Base-by-base conservation (phyloP, 306 rosid species). In the Dalbergia cultrata region DNA sequence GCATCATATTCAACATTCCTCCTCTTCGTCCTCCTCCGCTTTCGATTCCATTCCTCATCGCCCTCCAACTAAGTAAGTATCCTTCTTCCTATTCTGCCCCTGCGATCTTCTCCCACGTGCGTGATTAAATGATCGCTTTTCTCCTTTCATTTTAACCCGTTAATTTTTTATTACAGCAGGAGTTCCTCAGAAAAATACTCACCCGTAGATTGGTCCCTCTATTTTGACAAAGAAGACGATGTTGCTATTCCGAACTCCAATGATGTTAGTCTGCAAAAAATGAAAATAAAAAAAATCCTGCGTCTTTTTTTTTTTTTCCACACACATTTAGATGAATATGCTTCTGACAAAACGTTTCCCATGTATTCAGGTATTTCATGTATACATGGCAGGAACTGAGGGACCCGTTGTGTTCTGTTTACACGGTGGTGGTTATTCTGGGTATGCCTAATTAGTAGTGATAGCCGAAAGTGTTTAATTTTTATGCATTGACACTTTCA, bases 341-440 rank as follows among this genome's bases (percentile, higher is more conserved):
- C 54, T 78, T 76, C 68, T 53, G 34, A 73, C 44, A 16, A 11
- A 7, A 10, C 33, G 43, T 70, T 74, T 69, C 56, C 77, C 72
- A n/a, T 72, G 70, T 82, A 83, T 87, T 81, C 83, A 95, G 99
- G 91, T 91, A 6, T 95, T 95, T 86, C 99, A 95, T 90, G 88
- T 95, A 67, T 95, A 93, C 81, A 86, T 67, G 91, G 97, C 98
- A 39, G 98, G 99, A 91, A 89, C 89, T 45, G 99, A 95, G 84
- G 99, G 99, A 0, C 98, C 99, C 0, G 97, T 95, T 80, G 94
- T 95, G 17, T 90, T 95, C 79, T 95, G 96, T 85, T 88, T 95
- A 43, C 99, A 95, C 65, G 98, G 99, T 80, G 99, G 99, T 67
- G 99, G 99, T 62, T 93, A 85, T 83, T 91, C 94, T 44, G 99